These are phyloP conservation scores for Xylaria palmicola DNA, from an alignment of 495 filamentous ascomycete genomes.

Conservation along the genomic window DNA sequence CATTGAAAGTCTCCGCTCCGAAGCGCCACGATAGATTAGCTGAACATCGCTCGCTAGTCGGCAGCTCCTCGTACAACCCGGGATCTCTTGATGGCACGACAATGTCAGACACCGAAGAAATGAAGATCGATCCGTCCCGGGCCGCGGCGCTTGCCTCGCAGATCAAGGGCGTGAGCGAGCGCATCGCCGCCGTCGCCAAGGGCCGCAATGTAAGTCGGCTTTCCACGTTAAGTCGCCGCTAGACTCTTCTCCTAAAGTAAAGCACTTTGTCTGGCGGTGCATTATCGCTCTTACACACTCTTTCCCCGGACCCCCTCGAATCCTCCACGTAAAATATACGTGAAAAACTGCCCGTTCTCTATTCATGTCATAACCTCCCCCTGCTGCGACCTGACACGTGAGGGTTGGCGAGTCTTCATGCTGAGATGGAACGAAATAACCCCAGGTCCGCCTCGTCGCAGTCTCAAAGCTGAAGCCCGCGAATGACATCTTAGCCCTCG, in stretches of 20 bases:
- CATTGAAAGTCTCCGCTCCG: conserved; percentile 1
- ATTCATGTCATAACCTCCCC: no score
- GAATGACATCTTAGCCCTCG: conserved; percentile 78
- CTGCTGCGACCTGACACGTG: neutral
- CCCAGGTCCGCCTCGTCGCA: conserved; percentile 82
- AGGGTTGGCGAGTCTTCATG: neutral
- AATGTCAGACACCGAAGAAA: conserved; percentile 45
- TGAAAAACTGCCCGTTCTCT: no score
- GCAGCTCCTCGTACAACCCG: neutral
- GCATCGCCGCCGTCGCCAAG: conserved; percentile 44
- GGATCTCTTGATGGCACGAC: conserved; percentile 12
- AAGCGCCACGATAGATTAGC: conserved; percentile 3
- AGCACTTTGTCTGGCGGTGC: no score
- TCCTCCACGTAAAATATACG: no score
- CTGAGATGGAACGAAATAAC: neutral
- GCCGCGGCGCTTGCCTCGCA: conserved; percentile 48
- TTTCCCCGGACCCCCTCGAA: no score
- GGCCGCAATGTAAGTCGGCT: conserved; percentile 44
- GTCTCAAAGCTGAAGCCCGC: conserved; percentile 94
- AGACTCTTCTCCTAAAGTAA: no score
- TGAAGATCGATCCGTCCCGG: conserved; percentile 53
- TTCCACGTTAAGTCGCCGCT: no score
- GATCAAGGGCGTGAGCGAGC: conserved; percentile 45
- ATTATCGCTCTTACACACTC: no score
- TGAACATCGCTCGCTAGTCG: neutral